Conservation (phyloP, 1,284 basidiomycete genomes). For the Coriolopsis trogii region DNA sequence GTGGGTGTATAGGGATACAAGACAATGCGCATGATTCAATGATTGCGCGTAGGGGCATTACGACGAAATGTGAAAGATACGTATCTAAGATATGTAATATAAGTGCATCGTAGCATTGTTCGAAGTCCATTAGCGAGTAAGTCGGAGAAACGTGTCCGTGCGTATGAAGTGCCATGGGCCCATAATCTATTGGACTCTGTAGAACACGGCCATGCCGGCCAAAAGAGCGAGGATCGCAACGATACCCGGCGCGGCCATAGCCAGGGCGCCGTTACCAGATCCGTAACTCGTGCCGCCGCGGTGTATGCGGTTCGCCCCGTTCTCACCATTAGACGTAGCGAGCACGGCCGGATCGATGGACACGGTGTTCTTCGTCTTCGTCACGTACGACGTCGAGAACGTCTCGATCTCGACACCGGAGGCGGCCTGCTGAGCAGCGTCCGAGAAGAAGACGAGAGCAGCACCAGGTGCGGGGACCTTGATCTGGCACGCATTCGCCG, state of each 20-base stretch:
- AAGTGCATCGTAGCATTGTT: too few species aligned
- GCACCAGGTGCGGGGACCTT: conserved; percentile 68
- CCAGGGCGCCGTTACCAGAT: conserved; percentile 25
- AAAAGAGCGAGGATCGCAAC: not conserved
- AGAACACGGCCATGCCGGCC: not conserved
- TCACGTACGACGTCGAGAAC: conserved; percentile 55
- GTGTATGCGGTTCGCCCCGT: conserved; percentile 35
- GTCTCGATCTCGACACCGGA: conserved; percentile 44
- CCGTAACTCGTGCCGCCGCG: conserved; percentile 47
- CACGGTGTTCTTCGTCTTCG: conserved; percentile 48
- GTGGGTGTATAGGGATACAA: not conserved
- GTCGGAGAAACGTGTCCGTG: too few species aligned
- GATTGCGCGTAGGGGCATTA: too few species aligned
- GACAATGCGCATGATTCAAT: not conserved
- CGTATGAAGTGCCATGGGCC: too few species aligned
- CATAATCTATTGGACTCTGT: not conserved
- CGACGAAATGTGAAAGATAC: too few species aligned
- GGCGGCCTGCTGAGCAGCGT: conserved; percentile 36
- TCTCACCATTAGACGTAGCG: conserved; percentile 53
- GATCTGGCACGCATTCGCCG: conserved; percentile 55
- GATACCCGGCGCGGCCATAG: conserved; percentile 13
- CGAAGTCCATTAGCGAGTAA: too few species aligned
- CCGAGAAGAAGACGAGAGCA: conserved; percentile 61
- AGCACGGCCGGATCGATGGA: conserved; percentile 36
- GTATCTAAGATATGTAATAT: too few species aligned